Evolutionary conservation across 2,329 filamentous ascomycete species (phyloP).

Genomic region (Torrubiellomyces zombiae): DNA sequence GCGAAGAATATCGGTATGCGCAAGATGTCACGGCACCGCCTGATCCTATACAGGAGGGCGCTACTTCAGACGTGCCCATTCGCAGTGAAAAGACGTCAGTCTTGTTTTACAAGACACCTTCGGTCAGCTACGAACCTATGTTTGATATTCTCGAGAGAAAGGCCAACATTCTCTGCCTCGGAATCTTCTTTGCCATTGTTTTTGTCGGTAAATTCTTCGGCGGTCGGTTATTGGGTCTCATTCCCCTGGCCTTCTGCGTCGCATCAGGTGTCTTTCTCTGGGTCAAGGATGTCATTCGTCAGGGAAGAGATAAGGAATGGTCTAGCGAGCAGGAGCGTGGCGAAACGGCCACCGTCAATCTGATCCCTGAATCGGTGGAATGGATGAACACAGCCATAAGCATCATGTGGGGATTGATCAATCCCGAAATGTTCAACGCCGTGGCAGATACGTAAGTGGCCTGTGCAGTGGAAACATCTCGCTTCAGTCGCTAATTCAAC

Average conservation of each 20-base stretch:
- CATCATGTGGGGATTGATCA: constrained; percentile 79
- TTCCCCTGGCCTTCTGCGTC: constrained; percentile 57
- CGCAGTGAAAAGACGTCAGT: constrained; percentile 94
- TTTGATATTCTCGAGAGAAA: constrained; percentile 60
- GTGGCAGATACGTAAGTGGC: constrained; percentile 59
- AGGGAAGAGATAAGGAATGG: constrained; percentile 76
- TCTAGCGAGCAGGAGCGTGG: constrained; percentile 71
- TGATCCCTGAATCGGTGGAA: constrained; percentile 83
- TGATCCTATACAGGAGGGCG: constrained; percentile 64
- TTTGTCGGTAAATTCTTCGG: constrained; percentile 68
- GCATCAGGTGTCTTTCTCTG: constrained; percentile 71
- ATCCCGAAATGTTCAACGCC: constrained; percentile 86
- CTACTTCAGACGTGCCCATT: constrained; percentile 87
- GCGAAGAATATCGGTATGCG: constrained; percentile 63
- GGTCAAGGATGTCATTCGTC: constrained; percentile 73
- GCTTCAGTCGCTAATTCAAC: no score
- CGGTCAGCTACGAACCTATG: constrained; percentile 79
- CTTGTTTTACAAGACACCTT: constrained; percentile 85
- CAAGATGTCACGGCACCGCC: constrained; percentile 87
- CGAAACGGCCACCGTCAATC: constrained; percentile 68
- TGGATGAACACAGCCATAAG: constrained; percentile 88
- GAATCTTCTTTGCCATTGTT: constrained; percentile 56
- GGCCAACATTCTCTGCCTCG: constrained; percentile 52
- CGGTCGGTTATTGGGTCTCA: constrained; percentile 56
- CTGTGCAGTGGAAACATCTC: no score